A percentile compares a stretch with the other conserved stretches of the same genome.
Evolutionary conservation across 805 yeast genomes (phyloP).

Genomic region (Monosporozyma yasuniensis): DNA sequence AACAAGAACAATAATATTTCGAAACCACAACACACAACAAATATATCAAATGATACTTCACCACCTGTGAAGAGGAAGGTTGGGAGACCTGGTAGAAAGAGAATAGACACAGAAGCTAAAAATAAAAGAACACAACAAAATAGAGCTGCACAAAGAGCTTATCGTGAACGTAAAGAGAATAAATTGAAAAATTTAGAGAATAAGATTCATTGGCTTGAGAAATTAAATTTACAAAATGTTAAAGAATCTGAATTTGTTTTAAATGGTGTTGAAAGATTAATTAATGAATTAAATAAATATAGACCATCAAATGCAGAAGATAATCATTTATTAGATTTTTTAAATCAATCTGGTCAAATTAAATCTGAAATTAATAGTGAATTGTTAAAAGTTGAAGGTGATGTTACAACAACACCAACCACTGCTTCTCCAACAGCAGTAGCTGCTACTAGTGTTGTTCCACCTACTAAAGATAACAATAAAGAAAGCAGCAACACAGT

Average conservation of each 20-base stretch:
- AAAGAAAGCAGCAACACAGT: neutral
- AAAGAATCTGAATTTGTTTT: constrained; percentile 68
- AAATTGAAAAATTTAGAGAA: constrained; percentile 80
- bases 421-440: too few species aligned
- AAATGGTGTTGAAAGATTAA: constrained; percentile 38
- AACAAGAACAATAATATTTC: neutral
- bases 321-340: neutral
- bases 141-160: constrained; percentile 97
- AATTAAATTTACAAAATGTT: constrained; percentile 55
- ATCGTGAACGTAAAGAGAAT: constrained; percentile 84
- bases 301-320: neutral
- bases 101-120: constrained; percentile 68
- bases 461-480: too few species aligned
- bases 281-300: constrained; percentile 56
- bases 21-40: neutral
- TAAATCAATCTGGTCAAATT: neutral
- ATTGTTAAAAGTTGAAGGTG: neutral
- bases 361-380: neutral
- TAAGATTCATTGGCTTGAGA: constrained; percentile 64
- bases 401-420: too few species aligned
- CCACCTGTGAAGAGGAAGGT: constrained; percentile 13
- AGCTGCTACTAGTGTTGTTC: too few species aligned
- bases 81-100: constrained; percentile 73
- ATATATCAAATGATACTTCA: constrained; percentile 8
- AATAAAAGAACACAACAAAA: constrained; percentile 92